These are phyloP conservation scores for Gossypioides kirkii DNA, from an alignment of 345 rosid species.

Conservation along the genomic window DNA sequence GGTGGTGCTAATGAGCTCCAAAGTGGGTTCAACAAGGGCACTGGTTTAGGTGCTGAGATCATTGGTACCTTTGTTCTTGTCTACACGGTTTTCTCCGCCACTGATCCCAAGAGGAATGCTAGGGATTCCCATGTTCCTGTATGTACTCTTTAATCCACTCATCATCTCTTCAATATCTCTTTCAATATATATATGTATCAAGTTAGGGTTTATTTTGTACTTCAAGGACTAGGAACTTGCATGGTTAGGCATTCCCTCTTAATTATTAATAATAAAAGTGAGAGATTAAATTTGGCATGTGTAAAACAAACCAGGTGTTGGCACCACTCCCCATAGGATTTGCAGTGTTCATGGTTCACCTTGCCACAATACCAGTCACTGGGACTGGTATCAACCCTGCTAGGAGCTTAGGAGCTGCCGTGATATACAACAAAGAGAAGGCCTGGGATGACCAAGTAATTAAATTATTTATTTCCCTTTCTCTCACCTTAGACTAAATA, in stretches of 20 bases:
- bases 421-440: conserved; percentile 62
- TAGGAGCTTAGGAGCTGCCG: conserved; percentile 95
- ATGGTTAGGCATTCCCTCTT: too few species aligned
- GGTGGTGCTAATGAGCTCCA: conserved; percentile 57
- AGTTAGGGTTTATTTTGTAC: too few species aligned
- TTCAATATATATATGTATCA: too few species aligned
- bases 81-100: conserved; percentile 76
- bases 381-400: conserved; percentile 99
- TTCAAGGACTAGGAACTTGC: too few species aligned
- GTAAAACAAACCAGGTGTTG: conserved; percentile 47
- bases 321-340: conserved; percentile 96
- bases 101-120: conserved; percentile 72
- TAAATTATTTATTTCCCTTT: not conserved
- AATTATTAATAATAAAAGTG: not conserved
- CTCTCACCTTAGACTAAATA: not conserved
- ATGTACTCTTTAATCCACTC: conserved; percentile 14
- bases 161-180: too few species aligned
- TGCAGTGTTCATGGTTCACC: conserved; percentile 93
- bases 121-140: conserved; percentile 80
- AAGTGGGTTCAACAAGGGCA: conserved; percentile 49
- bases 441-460: conserved; percentile 93
- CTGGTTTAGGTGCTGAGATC: conserved; percentile 68
- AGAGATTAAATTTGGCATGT: not conserved
- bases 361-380: conserved; percentile 85
- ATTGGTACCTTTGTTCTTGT: conserved; percentile 78